Conservation (phyloP, 495 filamentous ascomycete genomes). For the Sabuloglossum arenarium region DNA sequence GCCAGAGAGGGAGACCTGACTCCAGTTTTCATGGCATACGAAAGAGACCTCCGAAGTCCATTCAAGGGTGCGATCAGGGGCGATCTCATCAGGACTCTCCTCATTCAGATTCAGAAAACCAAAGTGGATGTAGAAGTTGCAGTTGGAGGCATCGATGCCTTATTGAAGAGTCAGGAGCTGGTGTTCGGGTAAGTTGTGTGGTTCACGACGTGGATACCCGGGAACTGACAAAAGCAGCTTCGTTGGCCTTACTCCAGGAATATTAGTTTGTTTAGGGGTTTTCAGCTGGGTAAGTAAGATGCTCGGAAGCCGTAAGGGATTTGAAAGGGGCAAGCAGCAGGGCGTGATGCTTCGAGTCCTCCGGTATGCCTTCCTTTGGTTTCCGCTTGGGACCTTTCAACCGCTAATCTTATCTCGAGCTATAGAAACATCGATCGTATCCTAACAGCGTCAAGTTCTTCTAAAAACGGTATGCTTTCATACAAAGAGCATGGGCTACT, state of each 20-base stretch:
- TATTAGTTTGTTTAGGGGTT: slow-evolving; percentile 60
- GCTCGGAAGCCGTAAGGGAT: slow-evolving; percentile 45
- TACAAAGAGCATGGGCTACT: slow-evolving; percentile 85
- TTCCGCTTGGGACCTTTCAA: not conserved
- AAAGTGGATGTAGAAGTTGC: slow-evolving; percentile 97
- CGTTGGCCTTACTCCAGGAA: slow-evolving; percentile 74
- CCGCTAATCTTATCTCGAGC: not conserved
- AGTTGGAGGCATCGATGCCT: slow-evolving; percentile 76
- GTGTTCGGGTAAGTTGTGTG: slow-evolving; percentile 49
- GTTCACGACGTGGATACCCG: not conserved
- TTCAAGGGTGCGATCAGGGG: slow-evolving; percentile 61
- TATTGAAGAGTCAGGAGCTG: slow-evolving; percentile 88
- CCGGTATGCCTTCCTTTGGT: slow-evolving; percentile 25
- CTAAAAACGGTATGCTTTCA: slow-evolving; percentile 41
- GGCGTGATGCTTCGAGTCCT: slow-evolving; percentile 50
- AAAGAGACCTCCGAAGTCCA: slow-evolving; percentile 61
- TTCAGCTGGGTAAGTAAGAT: slow-evolving; percentile 47
- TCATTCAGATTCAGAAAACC: slow-evolving; percentile 96
- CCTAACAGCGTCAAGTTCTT: slow-evolving; percentile 39
- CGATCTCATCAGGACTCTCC: slow-evolving; percentile 70
- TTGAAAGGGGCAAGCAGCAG: slow-evolving; percentile 33
- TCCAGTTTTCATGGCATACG: slow-evolving; percentile 74
- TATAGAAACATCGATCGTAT: slow-evolving; percentile 62
- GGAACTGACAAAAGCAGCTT: slow-evolving; percentile 30
- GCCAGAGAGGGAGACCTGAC: slow-evolving; percentile 86